Evolutionary conservation across 306 rosid genomes (phyloP), one percentile per base, ranked within the genome.

Genomic region (barrel medic (Medicago truncatula)): DNA sequence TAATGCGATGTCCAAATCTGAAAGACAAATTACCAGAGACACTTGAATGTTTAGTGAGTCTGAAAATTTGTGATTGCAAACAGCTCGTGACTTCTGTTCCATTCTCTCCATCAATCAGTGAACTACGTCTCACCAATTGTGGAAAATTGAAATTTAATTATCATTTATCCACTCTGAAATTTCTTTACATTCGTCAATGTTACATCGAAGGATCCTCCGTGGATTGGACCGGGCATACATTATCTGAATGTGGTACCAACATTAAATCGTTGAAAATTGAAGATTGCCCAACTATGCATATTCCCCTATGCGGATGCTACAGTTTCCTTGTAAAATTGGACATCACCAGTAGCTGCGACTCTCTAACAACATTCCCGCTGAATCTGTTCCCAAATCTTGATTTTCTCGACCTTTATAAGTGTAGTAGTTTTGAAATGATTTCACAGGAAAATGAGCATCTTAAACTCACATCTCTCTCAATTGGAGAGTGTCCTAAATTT

Each of bases 331-430:
- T 9, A 8, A 4, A 0, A 9, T 9, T 74, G 23, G 0, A 0
- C 4, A 57, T 73, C 15, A 1, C 1, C 0, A 3, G 41, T 28
- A 74, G 64, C 13, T 80, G 64, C 3, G 18, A 67, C 13, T 46
- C 79, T 54, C 23, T 80, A 4, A 38, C 1, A 20, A 50, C 9
- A 12, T 75, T 81, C 0, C 76, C 84, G 0, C 28, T 81, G 3
- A 1, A 77, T 53, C 34, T 72, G 3, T 52, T 81, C 34, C 81
- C 81, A 1, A 70, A 68, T 17, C 76, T 82, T 31, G 36, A 31
- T 31, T 31, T 6, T 31, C 36, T 31, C 0, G 6, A 31, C 6
- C 0, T 31, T 31, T 31, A 3, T 31, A 31, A 4, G 6, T 31
- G 36, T 31, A 31, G 36, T 31, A 31, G 4, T 4, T 20, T 82